phyloP scores from a whole-genome alignment of 2,329 filamentous ascomycete species.

The Dothiorella sarmentorum region DNA sequence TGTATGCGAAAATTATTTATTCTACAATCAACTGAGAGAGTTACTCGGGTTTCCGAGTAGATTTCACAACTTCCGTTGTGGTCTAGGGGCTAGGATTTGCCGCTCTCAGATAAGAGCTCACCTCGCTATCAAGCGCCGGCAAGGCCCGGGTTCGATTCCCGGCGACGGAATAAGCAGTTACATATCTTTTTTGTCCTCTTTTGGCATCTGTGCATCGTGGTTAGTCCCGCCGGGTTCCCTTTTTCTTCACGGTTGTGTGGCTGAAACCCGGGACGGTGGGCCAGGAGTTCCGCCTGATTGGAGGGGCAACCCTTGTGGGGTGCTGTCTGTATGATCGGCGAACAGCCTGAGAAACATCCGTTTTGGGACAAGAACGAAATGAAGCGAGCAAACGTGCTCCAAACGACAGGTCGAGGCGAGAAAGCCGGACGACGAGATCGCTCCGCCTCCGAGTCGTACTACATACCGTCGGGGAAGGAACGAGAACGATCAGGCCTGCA shows the following conservation, averaged over 20 bases:
- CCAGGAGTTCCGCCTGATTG: not conserved
- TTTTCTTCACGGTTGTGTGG: not conserved
- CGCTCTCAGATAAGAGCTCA: not conserved
- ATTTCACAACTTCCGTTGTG: not conserved
- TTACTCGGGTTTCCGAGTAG: not conserved
- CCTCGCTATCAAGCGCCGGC: not conserved
- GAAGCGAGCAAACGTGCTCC: not conserved
- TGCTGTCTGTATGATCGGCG: not conserved
- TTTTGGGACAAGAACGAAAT: not conserved
- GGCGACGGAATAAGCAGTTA: not conserved
- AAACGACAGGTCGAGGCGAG: not conserved
- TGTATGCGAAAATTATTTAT: no score
- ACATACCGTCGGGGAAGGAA: no score
- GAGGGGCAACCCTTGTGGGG: no score
- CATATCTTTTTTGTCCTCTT: not conserved
- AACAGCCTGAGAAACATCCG: not conserved
- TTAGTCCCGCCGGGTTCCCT: no score
- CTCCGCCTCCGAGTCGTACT: no score
- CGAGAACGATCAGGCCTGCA: no score
- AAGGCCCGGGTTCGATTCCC: not conserved
- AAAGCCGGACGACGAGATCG: not conserved
- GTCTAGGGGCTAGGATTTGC: not conserved
- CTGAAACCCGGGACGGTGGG: not conserved
- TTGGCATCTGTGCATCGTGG: not conserved
- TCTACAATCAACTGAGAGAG: not conserved